Evolutionary conservation across 495 filamentous ascomycete species (phyloP), one percentile per base, ranked within the genome.

Genomic region (Xylaria scruposa): DNA sequence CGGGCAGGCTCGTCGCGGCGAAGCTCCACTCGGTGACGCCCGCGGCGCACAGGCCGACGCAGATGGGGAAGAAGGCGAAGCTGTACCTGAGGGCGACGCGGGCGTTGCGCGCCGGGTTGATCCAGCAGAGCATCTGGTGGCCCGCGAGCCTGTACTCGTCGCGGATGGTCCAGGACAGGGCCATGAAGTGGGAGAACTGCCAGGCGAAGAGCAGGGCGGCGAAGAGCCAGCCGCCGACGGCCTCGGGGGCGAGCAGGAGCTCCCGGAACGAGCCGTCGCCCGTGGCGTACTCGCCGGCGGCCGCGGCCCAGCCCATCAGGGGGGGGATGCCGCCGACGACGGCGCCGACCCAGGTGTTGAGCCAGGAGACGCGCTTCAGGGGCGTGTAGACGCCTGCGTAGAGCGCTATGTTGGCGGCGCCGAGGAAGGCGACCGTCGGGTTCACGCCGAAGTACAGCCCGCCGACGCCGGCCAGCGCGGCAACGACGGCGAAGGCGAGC

Each of bases 121-220:
- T 88, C 93, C 95, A 98, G 68, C 84, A 88, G 29, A 98, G 88
- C 96, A 99, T 99, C 71, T 91, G 85, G 80, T 98, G 93, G 0
- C 96, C 96, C 0, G 94, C 96, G 8, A 85, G 84, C 73, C 89
- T 90, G 82, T 99, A 99, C 76, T 99, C 97, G 1, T 97, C 92
- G 9, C 93, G 86, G 69, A 98, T 96, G 12, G 88, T 82, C 87
- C 94, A 96, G 29, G 91, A 94, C 12, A 99, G 84, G 0, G 94
- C 91, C 84, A 97, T 98, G 84, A 99, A 99, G 79, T 99, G 96
- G 15, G 96, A 94, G 77, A 98, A 98, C 79, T 99, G 96, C 96
- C 96, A 99, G 1, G 94, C 93, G 71, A 97, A 97, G 8, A 99
- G 84, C 40, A 98, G 82, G 0, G 87, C 89, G 6, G 93, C 97